phyloP scores from a whole-genome alignment of 2,329 filamentous ascomycete genomes.

The Purpureocillium lavendulum region DNA sequence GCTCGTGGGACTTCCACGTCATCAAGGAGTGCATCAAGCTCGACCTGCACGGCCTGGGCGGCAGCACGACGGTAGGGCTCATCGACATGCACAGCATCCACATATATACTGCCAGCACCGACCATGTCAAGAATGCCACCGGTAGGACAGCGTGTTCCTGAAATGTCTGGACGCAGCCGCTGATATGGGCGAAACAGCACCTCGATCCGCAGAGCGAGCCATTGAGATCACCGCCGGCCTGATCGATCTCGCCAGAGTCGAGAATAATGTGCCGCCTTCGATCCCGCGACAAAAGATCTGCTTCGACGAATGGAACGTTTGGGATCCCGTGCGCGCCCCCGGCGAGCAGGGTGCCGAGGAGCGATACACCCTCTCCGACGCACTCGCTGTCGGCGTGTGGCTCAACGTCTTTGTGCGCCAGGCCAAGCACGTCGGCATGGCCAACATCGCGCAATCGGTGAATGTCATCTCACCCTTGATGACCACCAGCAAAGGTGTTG shows the following conservation, averaged over 20 bases:
- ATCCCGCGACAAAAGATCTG: conserved; percentile 53
- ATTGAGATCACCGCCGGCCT: conserved; percentile 61
- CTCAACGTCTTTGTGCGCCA: conserved; percentile 71
- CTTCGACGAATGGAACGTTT: conserved; percentile 83
- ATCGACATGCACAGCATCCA: conserved; percentile 77
- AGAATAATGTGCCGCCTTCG: conserved; percentile 51
- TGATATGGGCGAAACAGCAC: conserved; percentile 26
- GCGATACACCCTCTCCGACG: conserved; percentile 64
- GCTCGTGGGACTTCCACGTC: conserved; percentile 65
- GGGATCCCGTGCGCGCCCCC: conserved; percentile 64
- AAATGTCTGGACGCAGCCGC: too few species aligned
- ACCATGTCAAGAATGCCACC: conserved; percentile 42
- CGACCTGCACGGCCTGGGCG: conserved; percentile 2
- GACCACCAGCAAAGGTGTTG: conserved; percentile 57
- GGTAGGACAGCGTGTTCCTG: too few species aligned
- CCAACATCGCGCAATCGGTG: conserved; percentile 68
- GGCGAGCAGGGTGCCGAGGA: conserved; percentile 68
- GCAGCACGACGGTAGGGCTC: too few species aligned
- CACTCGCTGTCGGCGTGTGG: conserved; percentile 66
- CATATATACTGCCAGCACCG: conserved; percentile 58
- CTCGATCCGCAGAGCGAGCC: conserved; percentile 61
- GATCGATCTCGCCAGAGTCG: conserved; percentile 66
- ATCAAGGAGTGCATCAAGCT: conserved; percentile 56
- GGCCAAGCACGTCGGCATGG: conserved; percentile 64
- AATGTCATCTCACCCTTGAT: conserved; percentile 69